Evolutionary conservation across 2,329 filamentous ascomycete species (phyloP).

Genomic region (Colletotrichum abscissum): DNA sequence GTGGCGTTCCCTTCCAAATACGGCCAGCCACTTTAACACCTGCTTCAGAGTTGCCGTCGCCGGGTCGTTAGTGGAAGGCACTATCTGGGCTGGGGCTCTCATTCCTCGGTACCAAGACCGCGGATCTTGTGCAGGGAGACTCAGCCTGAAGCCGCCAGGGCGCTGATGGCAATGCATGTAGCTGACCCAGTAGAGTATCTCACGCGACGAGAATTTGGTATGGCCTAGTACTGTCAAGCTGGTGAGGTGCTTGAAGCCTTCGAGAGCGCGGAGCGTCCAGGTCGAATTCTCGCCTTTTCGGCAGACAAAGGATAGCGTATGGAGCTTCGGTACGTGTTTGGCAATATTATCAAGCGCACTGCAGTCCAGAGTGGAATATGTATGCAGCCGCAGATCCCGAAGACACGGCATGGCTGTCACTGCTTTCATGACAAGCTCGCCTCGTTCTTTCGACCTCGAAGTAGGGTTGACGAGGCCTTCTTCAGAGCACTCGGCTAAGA

Average conservation of each 20-base stretch:
- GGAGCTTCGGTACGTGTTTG: background rate
- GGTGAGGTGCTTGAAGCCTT: conserved; percentile 8
- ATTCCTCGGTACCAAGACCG: background rate
- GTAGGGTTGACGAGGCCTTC: background rate
- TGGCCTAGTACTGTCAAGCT: conserved; percentile 1
- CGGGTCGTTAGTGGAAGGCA: background rate
- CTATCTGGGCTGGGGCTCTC: background rate
- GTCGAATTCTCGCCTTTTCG: background rate
- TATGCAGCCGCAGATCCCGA: conserved; percentile 21
- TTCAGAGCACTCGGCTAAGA: conserved; percentile 1
- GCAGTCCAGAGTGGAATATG: background rate
- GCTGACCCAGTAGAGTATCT: background rate
- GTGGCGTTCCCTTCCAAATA: background rate
- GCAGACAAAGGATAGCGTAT: conserved; percentile 1
- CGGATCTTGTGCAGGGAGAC: conserved; percentile 4
- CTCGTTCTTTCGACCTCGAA: background rate
- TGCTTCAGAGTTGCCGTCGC: background rate
- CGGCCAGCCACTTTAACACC: background rate
- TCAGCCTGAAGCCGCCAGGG: conserved; percentile 5
- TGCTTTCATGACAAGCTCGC: background rate
- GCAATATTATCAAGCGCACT: background rate
- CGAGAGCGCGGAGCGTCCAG: background rate
- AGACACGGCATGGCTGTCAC: conserved; percentile 19
- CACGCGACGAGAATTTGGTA: background rate
- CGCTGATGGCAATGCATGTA: background rate